A percentile compares a stretch with the other conserved stretches of the same genome.
Evolutionary conservation across 352 stramenopile genomes (phyloP).

Genomic region (Phytophthora megakarya): DNA sequence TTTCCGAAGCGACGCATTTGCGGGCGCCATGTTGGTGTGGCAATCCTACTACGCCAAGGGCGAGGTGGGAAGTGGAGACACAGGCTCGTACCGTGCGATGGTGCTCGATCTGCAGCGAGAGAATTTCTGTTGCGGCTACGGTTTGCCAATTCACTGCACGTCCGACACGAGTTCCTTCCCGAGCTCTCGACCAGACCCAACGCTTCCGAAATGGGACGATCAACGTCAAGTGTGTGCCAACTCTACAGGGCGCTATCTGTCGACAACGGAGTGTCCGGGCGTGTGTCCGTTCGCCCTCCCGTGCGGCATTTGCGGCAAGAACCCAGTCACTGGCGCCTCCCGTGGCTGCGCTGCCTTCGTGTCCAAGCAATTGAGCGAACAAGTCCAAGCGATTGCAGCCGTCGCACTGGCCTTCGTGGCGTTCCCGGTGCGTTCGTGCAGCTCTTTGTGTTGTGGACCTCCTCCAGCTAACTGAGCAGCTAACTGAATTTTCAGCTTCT

Average conservation of each 20-base stretch:
- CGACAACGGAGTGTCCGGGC: conserved; percentile 54
- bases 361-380: conserved; percentile 36
- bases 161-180: conserved; percentile 57
- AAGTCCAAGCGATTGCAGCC: conserved; percentile 53
- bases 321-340: conserved; percentile 50
- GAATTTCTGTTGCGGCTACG: conserved; percentile 76
- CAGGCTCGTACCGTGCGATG: conserved; percentile 49
- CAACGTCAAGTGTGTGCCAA: conserved; percentile 42
- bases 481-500: too few species aligned
- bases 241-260: conserved; percentile 38
- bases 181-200: conserved; percentile 42
- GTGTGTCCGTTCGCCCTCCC: conserved; percentile 69
- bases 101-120: conserved; percentile 65
- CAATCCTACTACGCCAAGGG: conserved; percentile 74
- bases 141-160: conserved; percentile 53
- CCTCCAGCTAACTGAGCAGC: too few species aligned
- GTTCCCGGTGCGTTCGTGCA: conserved; percentile 51
- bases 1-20: conserved; percentile 63
- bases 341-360: conserved; percentile 66
- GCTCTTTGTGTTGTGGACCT: too few species aligned
- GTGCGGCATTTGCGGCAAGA: conserved; percentile 61
- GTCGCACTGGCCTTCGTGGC: conserved; percentile 41
- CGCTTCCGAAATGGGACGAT: conserved; percentile 26
- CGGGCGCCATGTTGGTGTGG: conserved; percentile 69
- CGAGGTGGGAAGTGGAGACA: conserved; percentile 18